Conservation (phyloP, 2,329 filamentous ascomycete genomes). For the Periconia sp. region DNA sequence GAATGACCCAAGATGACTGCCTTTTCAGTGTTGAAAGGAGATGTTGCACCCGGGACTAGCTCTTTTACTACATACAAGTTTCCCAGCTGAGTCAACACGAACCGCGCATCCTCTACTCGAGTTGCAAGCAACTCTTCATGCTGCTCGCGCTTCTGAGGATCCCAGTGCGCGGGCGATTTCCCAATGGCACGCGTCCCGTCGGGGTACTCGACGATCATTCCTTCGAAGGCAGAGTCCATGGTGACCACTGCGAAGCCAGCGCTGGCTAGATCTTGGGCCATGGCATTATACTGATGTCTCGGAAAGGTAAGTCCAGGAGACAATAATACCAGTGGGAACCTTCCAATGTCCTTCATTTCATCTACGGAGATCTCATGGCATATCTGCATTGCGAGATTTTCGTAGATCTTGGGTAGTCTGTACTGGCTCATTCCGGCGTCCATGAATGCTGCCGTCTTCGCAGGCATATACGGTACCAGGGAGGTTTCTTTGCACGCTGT, state of each 20-base stretch:
- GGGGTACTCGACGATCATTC: constrained; percentile 52
- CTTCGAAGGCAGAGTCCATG: constrained; percentile 56
- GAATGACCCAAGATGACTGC: constrained; percentile 31
- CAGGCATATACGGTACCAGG: constrained; percentile 14
- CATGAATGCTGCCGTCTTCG: constrained; percentile 8
- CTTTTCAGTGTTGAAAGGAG: constrained; percentile 5
- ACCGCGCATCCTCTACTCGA: constrained; percentile 9
- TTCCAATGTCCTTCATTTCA: not conserved
- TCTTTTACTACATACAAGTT: constrained; percentile 4
- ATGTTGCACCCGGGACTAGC: constrained; percentile 7
- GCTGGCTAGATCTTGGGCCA: constrained; percentile 52
- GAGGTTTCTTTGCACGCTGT: constrained; percentile 4
- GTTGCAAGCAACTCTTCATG: constrained; percentile 3
- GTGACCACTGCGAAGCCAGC: constrained; percentile 53
- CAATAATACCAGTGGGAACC: constrained; percentile 44
- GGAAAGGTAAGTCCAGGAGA: constrained; percentile 50
- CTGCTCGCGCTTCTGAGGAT: not conserved
- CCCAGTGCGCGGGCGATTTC: constrained; percentile 2
- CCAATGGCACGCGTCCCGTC: constrained; percentile 27
- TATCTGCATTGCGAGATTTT: constrained; percentile 5
- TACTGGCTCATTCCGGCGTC: constrained; percentile 1
- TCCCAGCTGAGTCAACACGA: constrained; percentile 11
- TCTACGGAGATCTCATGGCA: constrained; percentile 3
- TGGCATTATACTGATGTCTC: constrained; percentile 47
- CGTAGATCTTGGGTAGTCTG: constrained; percentile 12